Evolutionary conservation across 495 filamentous ascomycete genomes (phyloP).

Genomic region (Tirmania nivea): DNA sequence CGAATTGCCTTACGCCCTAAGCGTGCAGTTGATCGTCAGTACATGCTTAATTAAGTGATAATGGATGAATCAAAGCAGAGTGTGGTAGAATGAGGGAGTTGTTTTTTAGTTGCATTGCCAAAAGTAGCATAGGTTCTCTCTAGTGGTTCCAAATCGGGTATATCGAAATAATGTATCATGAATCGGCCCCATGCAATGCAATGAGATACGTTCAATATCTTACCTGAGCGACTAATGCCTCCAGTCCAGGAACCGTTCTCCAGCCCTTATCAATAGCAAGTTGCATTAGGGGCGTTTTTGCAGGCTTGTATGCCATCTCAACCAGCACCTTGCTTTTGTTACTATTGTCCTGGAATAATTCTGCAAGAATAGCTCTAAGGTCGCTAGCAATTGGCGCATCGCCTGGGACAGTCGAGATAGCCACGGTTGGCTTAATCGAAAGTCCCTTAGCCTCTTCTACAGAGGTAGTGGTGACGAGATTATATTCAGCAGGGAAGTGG

Average conservation of each 20-base stretch:
- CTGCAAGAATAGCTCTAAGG: constrained; percentile 44
- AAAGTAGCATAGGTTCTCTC: too few species aligned
- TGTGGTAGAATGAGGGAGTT: too few species aligned
- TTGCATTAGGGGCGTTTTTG: constrained; percentile 64
- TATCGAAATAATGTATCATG: too few species aligned
- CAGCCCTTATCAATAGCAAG: constrained; percentile 65
- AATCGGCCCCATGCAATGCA: not conserved
- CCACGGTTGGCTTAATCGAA: constrained; percentile 38
- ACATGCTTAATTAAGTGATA: too few species aligned
- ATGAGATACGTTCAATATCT: constrained; percentile 32
- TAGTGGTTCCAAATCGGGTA: too few species aligned
- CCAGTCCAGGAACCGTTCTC: constrained; percentile 65
- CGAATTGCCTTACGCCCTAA: constrained; percentile 20
- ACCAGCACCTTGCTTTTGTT: constrained; percentile 39
- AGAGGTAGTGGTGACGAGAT: constrained; percentile 41
- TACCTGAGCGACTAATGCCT: constrained; percentile 78
- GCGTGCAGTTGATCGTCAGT: too few species aligned
- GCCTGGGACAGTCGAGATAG: constrained; percentile 78
- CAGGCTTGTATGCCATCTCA: constrained; percentile 94
- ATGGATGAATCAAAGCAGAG: too few species aligned
- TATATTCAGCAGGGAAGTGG: constrained; percentile 54
- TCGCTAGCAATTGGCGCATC: constrained; percentile 58
- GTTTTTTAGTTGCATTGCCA: too few species aligned
- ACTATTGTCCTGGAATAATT: constrained; percentile 34
- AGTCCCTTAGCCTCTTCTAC: constrained; percentile 28